These are phyloP conservation scores for Trichosporon coremiiforme DNA, from an alignment of 1,284 basidiomycete species.

Conservation along the genomic window DNA sequence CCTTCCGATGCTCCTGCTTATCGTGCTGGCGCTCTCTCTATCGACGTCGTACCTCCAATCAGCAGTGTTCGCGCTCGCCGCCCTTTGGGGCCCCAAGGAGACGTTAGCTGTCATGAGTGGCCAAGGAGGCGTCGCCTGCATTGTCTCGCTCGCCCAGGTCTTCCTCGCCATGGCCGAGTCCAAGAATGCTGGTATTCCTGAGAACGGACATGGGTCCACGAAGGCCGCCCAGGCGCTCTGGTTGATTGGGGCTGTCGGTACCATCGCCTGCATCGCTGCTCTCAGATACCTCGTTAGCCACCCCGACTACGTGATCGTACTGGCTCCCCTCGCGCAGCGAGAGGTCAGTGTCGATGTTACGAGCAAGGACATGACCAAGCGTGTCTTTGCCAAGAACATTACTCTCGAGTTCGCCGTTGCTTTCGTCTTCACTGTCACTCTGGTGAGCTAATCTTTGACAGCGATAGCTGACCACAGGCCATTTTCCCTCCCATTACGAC, in stretches of 20 bases:
- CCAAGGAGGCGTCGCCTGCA: constrained; percentile 55
- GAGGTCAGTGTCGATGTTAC: constrained; percentile 22
- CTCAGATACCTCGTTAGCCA: constrained; percentile 39
- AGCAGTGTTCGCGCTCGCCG: constrained; percentile 49
- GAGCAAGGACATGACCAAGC: constrained; percentile 33
- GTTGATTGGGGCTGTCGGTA: constrained; percentile 41
- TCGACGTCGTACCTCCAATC: constrained; percentile 53
- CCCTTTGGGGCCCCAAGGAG: constrained; percentile 47
- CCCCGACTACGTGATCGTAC: constrained; percentile 36
- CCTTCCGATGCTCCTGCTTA: constrained; percentile 39
- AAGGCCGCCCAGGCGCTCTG: constrained; percentile 51
- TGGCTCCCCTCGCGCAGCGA: constrained; percentile 31
- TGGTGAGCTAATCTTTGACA: constrained; percentile 61
- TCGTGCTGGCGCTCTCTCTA: constrained; percentile 45
- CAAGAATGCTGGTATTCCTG: neutral
- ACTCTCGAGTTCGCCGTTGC: constrained; percentile 71
- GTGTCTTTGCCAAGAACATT: constrained; percentile 63
- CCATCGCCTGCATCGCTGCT: constrained; percentile 39
- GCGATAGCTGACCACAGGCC: constrained; percentile 60
- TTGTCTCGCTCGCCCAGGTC: constrained; percentile 51
- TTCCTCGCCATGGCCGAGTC: constrained; percentile 45
- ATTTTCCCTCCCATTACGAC: constrained; percentile 83
- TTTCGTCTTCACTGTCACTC: constrained; percentile 74
- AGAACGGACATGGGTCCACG: constrained; percentile 24
- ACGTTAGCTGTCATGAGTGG: constrained; percentile 56